These are phyloP conservation scores for Ichthyophthirius multifiliis DNA, from an alignment of 169 alveolate genomes.

Conservation along the genomic window DNA sequence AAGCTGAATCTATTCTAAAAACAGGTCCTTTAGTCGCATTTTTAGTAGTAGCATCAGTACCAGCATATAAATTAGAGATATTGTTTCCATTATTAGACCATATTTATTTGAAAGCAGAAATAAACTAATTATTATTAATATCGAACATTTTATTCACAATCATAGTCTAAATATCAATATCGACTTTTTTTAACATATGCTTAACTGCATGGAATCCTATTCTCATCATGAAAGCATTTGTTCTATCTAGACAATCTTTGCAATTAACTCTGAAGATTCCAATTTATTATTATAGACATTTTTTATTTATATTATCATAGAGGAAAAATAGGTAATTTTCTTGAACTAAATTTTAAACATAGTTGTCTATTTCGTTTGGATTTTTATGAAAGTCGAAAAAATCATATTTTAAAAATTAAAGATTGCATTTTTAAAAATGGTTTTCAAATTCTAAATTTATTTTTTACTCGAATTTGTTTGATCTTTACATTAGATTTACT, in stretches of 20 bases:
- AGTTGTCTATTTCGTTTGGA: constrained; percentile 48
- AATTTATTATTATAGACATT: constrained; percentile 65
- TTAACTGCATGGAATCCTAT: too few species aligned
- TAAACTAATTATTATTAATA: too few species aligned
- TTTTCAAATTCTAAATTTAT: too few species aligned
- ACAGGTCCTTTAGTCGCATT: constrained; percentile 65
- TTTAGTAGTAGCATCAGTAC: constrained; percentile 71
- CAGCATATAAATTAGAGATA: constrained; percentile 59
- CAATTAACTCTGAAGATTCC: constrained; percentile 97
- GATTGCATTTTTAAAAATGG: constrained; percentile 12
- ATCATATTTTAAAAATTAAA: constrained; percentile 44
- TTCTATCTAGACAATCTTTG: constrained; percentile 97
- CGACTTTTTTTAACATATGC: too few species aligned
- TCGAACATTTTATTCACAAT: too few species aligned
- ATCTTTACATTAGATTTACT: constrained; percentile 39
- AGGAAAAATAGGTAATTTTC: constrained; percentile 34
- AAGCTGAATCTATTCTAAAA: constrained; percentile 56
- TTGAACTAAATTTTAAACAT: constrained; percentile 28
- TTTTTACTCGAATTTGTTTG: constrained; percentile 19
- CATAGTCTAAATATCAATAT: too few species aligned
- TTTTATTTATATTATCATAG: constrained; percentile 30
- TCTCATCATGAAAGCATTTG: constrained; percentile 95
- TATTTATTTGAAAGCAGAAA: constrained; percentile 38
- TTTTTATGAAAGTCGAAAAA: constrained; percentile 76
- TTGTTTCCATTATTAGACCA: constrained; percentile 79